Base-by-base conservation (phyloP, 495 filamentous ascomycete species). In the Platismatia glauca region DNA sequence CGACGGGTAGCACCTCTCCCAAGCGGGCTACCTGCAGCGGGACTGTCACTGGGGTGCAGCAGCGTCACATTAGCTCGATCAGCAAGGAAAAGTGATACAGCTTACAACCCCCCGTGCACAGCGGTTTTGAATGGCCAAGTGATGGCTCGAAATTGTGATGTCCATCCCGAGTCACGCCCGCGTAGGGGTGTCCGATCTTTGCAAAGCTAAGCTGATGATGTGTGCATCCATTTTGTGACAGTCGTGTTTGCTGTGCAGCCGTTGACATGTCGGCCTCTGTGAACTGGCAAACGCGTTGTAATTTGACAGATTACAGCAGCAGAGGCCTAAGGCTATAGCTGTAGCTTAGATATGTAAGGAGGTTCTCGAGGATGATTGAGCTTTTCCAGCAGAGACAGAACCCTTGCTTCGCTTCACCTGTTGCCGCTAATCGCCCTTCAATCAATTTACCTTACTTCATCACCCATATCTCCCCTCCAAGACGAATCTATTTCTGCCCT, bases 11-110 rank as follows among this genome's bases (percentile, higher is more conserved):
- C 34, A 5, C 34, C 16, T 46, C 46, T 27, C n/a, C 22, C 9
- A 12, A 27, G 22, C 46, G 48, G 48, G 48, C 24, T 31, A 52
- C 48, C 48, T 52, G 48, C 48, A 52, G 48, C 48, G 48, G 48
- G 24, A 33, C 27, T 9, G 18, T 31, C 15, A 18, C 16, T 7
- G 27, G n/a, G 55, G 38, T 58, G 33, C 33, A 58, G 24, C 13
- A 58, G n/a, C 18, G 12, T 60, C n/a, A 33, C 18, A 20, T 16
- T 16, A 29, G 27, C 24, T n/a, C n/a, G n/a, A n/a, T n/a, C n/a
- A n/a, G n/a, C n/a, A n/a, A 63, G 48, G 34, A 39, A 44, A 34
- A 31, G 22, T n/a, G 20, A 34, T 18, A 43, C 29, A 22, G 12
- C 20, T 13, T n/a, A n/a, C n/a, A n/a, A n/a, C n/a, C n/a, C n/a